These are phyloP conservation scores for Ministeria vibrans DNA, from an alignment of 78 protist species.

Conservation along the genomic window DNA sequence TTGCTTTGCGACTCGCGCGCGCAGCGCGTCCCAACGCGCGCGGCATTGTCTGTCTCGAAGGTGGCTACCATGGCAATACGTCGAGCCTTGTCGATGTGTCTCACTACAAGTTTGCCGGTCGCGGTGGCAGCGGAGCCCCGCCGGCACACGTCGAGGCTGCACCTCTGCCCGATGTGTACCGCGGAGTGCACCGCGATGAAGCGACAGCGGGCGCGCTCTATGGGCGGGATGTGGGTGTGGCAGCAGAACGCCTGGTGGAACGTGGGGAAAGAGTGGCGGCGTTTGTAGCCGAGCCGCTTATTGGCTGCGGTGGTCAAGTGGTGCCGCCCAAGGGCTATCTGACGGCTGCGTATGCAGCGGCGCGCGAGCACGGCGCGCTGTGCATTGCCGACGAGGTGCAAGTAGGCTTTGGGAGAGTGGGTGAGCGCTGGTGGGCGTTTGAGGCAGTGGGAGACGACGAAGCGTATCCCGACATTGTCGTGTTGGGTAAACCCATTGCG, in stretches of 20 bases:
- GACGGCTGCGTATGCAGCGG: conserved; percentile 13
- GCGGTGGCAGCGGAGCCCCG: not conserved
- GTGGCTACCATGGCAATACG: conserved; percentile 73
- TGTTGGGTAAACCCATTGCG: conserved; percentile 69
- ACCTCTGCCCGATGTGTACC: not conserved
- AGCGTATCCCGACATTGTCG: conserved; percentile 61
- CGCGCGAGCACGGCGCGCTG: conserved; percentile 61
- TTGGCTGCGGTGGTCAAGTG: conserved; percentile 1
- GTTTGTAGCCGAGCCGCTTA: not conserved
- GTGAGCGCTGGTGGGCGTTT: conserved; percentile 55
- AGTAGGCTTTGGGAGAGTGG: conserved; percentile 67
- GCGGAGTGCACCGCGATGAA: not conserved
- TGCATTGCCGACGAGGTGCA: conserved; percentile 84
- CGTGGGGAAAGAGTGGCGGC: not conserved
- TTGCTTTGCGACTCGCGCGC: conserved; percentile 70
- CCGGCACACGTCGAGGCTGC: not conserved
- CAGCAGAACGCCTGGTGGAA: not conserved
- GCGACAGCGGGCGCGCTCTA: not conserved
- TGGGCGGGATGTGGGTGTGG: not conserved
- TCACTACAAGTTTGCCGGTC: not conserved
- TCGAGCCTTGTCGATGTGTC: not conserved
- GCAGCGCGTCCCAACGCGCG: not conserved
- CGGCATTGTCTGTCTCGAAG: conserved; percentile 1
- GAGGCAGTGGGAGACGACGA: not conserved
- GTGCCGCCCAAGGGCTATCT: conserved; percentile 29